Evolutionary conservation across 768 basidiomycete species (phyloP).

Genomic region (Panaeolus cyanescens): DNA sequence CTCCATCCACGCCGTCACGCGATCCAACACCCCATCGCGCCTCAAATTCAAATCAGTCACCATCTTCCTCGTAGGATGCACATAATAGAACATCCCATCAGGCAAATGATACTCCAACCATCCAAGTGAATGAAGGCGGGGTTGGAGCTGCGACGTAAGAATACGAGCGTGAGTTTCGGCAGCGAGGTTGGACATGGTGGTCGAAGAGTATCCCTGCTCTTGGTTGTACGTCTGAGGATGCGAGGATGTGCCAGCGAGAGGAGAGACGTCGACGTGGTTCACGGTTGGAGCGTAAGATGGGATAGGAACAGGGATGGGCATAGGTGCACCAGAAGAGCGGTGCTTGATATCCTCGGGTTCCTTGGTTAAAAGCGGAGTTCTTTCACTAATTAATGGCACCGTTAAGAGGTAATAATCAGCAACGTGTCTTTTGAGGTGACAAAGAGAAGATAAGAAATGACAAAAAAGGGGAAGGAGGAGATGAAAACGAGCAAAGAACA

Average conservation of each 20-base stretch:
- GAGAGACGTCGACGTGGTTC: conserved; percentile 16
- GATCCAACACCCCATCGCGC: conserved; percentile 47
- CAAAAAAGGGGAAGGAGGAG: not conserved
- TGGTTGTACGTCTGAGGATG: conserved; percentile 3
- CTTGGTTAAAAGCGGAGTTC: not conserved
- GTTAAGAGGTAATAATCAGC: not conserved
- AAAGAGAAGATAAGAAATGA: not conserved
- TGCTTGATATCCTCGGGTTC: conserved; percentile 1
- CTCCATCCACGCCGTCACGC: conserved; percentile 51
- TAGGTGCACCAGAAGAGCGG: not conserved
- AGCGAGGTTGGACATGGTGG: conserved; percentile 1
- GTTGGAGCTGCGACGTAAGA: conserved; percentile 22
- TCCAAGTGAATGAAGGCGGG: conserved; percentile 55
- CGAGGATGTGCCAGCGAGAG: conserved; percentile 14
- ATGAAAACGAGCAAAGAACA: conserved; percentile 13
- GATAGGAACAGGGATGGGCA: conserved; percentile 1
- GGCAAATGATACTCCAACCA: conserved; percentile 82
- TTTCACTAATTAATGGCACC: too few relatives aligned
- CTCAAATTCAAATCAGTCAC: conserved; percentile 77
- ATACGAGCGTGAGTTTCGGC: conserved; percentile 12
- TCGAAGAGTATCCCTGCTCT: not conserved
- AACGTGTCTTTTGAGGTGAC: conserved; percentile 1
- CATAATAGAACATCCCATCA: conserved; percentile 70
- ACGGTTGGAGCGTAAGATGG: not conserved
- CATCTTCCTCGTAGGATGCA: conserved; percentile 59